Base-by-base conservation (phyloP, 208 protist species). In the Trypanosoma cruzi region DNA sequence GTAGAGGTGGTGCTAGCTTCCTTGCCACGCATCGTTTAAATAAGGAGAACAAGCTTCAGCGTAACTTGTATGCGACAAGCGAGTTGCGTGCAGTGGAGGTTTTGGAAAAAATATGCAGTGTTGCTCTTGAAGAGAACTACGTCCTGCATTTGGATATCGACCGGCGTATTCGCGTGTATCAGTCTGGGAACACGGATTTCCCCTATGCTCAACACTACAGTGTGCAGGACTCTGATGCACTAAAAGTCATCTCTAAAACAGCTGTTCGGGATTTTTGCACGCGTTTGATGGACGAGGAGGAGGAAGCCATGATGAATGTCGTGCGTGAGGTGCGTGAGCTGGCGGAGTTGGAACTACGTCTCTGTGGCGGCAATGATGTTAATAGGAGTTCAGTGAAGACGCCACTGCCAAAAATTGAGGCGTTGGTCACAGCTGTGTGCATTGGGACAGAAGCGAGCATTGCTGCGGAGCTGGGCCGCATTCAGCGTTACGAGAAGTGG, bases 41-140 rank as follows among this genome's bases (percentile, higher is more conserved):
- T 59, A 75, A 75, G 40, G 68, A 54, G 6, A 88, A 80, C 32
- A 62, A 81, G 37, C 63, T 79, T 31, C 53, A 78, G 26, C 75
- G 83, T 0, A 67, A 55, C 1, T 56, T 20, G 7, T 95, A 91
- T 77, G 71, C 71, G 29, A 73, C 62, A 46, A 92, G 86, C 71
- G 90, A 95, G 79, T 65, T 92, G 55, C 85, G 87, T 36, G 79
- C 84, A 40, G 74, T 73, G 26, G 90, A 95, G 78, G 84, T 95
- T 63, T 75, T 93, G 63, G 86, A 94, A 53, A 79, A 82, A 48
- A 46, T 86, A 24, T 95, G 90, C 58, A 65, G 63, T 14, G 61
- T 85, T 26, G 54, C 59, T 28, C 4, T 71, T 22, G 77, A 79
- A 58, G 64, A 79, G 13, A 64, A 87, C 50, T 81, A 86, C 64